These are phyloP conservation scores for Urochloa ruziziensis DNA, from an alignment of 176 grass and related monocot species.

Conservation along the genomic window DNA sequence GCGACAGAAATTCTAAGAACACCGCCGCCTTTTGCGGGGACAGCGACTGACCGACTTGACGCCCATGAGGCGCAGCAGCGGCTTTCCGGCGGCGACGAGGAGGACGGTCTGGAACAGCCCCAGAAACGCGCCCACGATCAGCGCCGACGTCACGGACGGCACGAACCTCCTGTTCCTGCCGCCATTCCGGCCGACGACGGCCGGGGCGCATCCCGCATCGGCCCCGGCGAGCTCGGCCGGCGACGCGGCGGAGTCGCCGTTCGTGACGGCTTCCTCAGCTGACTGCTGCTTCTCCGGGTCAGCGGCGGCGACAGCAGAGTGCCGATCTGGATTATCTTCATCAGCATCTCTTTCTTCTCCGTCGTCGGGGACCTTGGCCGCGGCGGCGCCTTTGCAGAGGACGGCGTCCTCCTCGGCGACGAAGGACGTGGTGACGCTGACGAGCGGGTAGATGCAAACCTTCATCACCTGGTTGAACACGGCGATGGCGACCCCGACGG, in stretches of 20 bases:
- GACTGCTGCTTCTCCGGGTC: background rate
- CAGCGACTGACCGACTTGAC: constrained; percentile 52
- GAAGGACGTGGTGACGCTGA: constrained; percentile 93
- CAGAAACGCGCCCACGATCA: constrained; percentile 70
- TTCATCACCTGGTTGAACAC: constrained; percentile 94
- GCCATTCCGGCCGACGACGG: background rate
- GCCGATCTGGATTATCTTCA: background rate
- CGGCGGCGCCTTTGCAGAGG: constrained; percentile 35
- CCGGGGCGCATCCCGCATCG: background rate
- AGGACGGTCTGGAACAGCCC: constrained; percentile 78
- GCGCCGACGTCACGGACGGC: constrained; percentile 84
- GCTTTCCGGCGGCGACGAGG: constrained; percentile 35
- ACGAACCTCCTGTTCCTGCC: constrained; percentile 55
- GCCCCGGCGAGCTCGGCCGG: background rate
- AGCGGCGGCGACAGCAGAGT: background rate
- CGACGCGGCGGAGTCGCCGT: background rate
- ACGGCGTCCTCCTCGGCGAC: constrained; percentile 94
- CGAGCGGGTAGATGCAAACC: constrained; percentile 90
- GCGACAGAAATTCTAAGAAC: background rate
- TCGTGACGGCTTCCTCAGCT: background rate
- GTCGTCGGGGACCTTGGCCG: no score
- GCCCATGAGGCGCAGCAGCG: constrained; percentile 52
- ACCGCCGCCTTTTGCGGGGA: background rate
- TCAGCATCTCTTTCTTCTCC: background rate
- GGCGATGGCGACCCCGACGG: constrained; percentile 77